A percentile compares a stretch with the other conserved stretches of the same genome.
Evolutionary conservation across 305 asterid species (phyloP).

Genomic region (Solanum aculeatissimum): DNA sequence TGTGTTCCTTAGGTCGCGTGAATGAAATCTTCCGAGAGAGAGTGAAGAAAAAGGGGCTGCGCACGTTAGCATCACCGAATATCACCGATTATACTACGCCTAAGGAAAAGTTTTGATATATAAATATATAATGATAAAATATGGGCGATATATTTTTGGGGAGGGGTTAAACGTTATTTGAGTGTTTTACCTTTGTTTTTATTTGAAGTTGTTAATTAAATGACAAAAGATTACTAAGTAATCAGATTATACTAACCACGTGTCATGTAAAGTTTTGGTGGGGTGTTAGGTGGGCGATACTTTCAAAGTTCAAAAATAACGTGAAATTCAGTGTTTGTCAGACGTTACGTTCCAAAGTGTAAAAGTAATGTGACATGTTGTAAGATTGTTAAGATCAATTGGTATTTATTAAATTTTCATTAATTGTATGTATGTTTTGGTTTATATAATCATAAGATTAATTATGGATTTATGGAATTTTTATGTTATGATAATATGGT

Average conservation of each 20-base stretch:
- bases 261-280: neutral
- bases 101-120: neutral
- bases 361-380: neutral
- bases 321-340: too few relatives aligned
- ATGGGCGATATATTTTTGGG: neutral
- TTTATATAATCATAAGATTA: neutral
- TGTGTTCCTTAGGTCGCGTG: neutral
- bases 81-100: neutral
- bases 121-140: neutral
- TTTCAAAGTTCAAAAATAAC: neutral
- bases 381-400: neutral
- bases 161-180: neutral
- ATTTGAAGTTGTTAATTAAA: neutral
- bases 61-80: neutral
- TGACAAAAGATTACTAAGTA: neutral
- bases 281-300: neutral
- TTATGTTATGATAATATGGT: neutral
- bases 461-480: neutral
- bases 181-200: neutral
- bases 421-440: too few relatives aligned
- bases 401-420: too few relatives aligned
- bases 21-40: neutral
- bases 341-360: too few relatives aligned
- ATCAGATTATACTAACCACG: neutral
- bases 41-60: neutral